Base-by-base conservation (phyloP, 768 basidiomycete species). In the Fistulinella prunicolor region DNA sequence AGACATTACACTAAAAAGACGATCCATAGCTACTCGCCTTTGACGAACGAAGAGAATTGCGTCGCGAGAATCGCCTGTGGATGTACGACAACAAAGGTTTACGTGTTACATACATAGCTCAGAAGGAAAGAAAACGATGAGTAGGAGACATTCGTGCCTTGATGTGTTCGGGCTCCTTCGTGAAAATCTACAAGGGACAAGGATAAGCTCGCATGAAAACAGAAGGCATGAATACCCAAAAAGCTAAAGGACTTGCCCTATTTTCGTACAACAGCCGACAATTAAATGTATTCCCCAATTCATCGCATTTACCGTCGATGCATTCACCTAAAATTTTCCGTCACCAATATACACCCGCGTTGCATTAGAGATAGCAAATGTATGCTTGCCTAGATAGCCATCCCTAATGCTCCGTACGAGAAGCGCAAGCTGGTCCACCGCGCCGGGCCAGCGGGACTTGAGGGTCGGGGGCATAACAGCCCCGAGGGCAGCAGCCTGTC, bases 311-410 rank as follows among this genome's bases (percentile, higher is more conserved):
- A n/a, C 23, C 3, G 3, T 8, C 26, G 1, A 44, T 1, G 4
- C 36, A 49, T 17, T 62, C 63, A 32, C 30, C 63, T 66, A 32
- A 19, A 4, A 0, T 7, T 6, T 9, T 17, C 16, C 9, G 13
- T 0, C 9, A 20, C 56, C 38, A 49, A 19, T 36, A 32, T 29
- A n/a, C n/a, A n/a, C n/a, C n/a, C n/a, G n/a, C n/a, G n/a, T n/a
- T n/a, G 5, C 14, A n/a, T 12, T 10, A 14, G n/a, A n/a, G 6
- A 17, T 12, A 12, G 14, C 5, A 8, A 4, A 34, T n/a, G n/a
- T n/a, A 8, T 13, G 47, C 72, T 7, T 50, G 75, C 81, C 78
- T 17, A 72, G 70, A 61, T 82, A 81, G 1, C 80, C 81, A 34
- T 58, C 56, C 3, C 64, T 62, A 44, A 71, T 72, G 26, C 71